These are phyloP conservation scores for Teunomyces barrocoloradensis DNA, from an alignment of 805 yeast species.

Conservation along the genomic window DNA sequence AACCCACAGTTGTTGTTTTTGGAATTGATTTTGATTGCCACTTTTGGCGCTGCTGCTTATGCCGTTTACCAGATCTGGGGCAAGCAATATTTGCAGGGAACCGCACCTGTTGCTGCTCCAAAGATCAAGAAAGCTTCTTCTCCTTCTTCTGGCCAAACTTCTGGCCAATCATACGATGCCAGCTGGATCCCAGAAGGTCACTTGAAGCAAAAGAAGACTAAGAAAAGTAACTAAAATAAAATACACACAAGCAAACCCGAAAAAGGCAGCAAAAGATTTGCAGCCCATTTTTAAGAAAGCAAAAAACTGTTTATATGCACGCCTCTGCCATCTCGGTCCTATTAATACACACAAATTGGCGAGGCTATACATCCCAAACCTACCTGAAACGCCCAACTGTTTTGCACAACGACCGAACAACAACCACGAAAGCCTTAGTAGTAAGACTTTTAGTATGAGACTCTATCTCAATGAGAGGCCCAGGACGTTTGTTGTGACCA, in stretches of 20 bases:
- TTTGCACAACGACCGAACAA: too few relatives aligned
- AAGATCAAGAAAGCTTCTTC: constrained; percentile 25
- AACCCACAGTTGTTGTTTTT: constrained; percentile 70
- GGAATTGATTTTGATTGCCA: constrained; percentile 47
- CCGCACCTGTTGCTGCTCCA: constrained; percentile 30
- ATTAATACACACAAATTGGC: neutral
- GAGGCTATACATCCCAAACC: neutral
- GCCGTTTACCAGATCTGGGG: constrained; percentile 45
- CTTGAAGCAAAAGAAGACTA: constrained; percentile 10
- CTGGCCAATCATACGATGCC: neutral
- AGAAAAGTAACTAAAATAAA: constrained; percentile 6
- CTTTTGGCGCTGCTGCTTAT: constrained; percentile 28
- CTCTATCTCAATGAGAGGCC: constrained; percentile 63
- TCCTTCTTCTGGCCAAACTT: neutral
- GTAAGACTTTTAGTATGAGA: constrained; percentile 41
- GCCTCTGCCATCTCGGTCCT: neutral
- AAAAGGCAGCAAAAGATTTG: neutral
- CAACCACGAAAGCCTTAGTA: neutral
- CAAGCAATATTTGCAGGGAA: constrained; percentile 40
- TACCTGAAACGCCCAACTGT: too few relatives aligned
- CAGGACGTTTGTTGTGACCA: constrained; percentile 65
- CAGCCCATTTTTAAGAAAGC: neutral
- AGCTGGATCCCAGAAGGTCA: constrained; percentile 13
- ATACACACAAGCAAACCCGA: too few relatives aligned
- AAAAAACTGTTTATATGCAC: neutral